These are phyloP conservation scores for Geoglossum cookeanum DNA, from an alignment of 2,329 filamentous ascomycete genomes.

Conservation along the genomic window DNA sequence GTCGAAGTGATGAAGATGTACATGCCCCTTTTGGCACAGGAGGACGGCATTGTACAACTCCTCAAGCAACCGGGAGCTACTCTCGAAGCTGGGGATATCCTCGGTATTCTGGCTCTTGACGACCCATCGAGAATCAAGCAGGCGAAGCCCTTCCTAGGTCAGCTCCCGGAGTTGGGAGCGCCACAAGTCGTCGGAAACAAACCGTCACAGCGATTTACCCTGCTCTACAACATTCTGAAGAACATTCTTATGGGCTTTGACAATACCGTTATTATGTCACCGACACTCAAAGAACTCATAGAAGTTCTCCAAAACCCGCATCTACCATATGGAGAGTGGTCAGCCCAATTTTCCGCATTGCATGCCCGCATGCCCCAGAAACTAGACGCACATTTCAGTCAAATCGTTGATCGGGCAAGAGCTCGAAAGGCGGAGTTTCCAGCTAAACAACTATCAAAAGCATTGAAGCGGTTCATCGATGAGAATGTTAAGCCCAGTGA, in stretches of 20 bases:
- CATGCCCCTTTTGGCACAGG: constrained; percentile 89
- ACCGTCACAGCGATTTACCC: constrained; percentile 68
- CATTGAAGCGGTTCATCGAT: constrained; percentile 71
- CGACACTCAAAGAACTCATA: constrained; percentile 74
- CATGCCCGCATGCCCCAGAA: constrained; percentile 94
- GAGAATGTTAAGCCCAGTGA: constrained; percentile 62
- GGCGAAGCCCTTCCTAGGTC: constrained; percentile 79
- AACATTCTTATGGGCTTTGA: constrained; percentile 90
- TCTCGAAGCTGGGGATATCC: constrained; percentile 90
- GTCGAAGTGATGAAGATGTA: constrained; percentile 99
- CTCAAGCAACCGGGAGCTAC: constrained; percentile 99
- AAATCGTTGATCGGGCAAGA: constrained; percentile 71
- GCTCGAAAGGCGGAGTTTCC: constrained; percentile 73
- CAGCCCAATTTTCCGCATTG: constrained; percentile 85
- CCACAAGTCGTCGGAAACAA: constrained; percentile 81
- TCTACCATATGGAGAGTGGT: constrained; percentile 92
- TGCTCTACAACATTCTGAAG: constrained; percentile 56
- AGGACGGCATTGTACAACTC: constrained; percentile 90
- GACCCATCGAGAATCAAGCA: constrained; percentile 95
- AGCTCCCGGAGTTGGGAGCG: constrained; percentile 69
- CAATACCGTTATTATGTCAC: constrained; percentile 89
- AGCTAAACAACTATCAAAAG: constrained; percentile 67
- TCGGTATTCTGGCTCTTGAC: constrained; percentile 90
- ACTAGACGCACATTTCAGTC: constrained; percentile 62
- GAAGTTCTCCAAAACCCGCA: constrained; percentile 76